phyloP scores from a whole-genome alignment of 2,329 filamentous ascomycete species.

The Fusarium caatingaense region DNA sequence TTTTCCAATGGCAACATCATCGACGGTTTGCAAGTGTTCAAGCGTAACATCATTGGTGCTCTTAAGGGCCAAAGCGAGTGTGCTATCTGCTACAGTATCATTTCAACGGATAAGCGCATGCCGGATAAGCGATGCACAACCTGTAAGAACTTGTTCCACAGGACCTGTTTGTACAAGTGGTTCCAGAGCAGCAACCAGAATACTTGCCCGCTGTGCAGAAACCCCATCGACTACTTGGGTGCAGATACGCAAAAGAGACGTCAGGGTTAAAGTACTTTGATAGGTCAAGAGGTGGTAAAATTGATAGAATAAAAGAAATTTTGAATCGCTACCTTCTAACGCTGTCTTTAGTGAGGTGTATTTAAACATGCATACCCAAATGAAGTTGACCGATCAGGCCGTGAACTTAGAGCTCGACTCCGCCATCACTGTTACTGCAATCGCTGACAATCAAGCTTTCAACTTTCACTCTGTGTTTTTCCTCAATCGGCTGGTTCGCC shows the following conservation, averaged over 20 bases:
- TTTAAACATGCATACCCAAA: neutral
- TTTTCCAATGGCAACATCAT: slow-evolving; percentile 91
- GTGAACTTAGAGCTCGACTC: slow-evolving; percentile 9
- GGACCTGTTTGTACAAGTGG: slow-evolving; percentile 93
- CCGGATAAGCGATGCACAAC: slow-evolving; percentile 92
- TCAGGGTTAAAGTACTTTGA: slow-evolving; percentile 33
- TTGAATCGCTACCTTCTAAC: slow-evolving; percentile 10
- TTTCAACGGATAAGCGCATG: slow-evolving; percentile 87
- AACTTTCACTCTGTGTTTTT: neutral
- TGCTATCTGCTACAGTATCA: slow-evolving; percentile 96
- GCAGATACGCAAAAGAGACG: slow-evolving; percentile 55
- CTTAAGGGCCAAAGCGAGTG: slow-evolving; percentile 95
- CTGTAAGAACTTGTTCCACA: slow-evolving; percentile 94
- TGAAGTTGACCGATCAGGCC: neutral
- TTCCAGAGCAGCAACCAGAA: slow-evolving; percentile 93
- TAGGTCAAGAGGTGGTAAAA: neutral
- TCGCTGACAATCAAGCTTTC: neutral
- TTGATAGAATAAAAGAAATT: slow-evolving; percentile 14
- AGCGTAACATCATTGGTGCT: slow-evolving; percentile 85
- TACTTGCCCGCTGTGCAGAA: slow-evolving; percentile 92
- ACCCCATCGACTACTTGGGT: slow-evolving; percentile 76
- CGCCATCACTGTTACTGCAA: slow-evolving; percentile 3
- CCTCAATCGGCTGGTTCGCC: neutral
- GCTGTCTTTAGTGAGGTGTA: neutral
- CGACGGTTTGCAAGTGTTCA: slow-evolving; percentile 87